phyloP scores from a whole-genome alignment of 2,329 filamentous ascomycete species.

The Calonectria hongkongensis region DNA sequence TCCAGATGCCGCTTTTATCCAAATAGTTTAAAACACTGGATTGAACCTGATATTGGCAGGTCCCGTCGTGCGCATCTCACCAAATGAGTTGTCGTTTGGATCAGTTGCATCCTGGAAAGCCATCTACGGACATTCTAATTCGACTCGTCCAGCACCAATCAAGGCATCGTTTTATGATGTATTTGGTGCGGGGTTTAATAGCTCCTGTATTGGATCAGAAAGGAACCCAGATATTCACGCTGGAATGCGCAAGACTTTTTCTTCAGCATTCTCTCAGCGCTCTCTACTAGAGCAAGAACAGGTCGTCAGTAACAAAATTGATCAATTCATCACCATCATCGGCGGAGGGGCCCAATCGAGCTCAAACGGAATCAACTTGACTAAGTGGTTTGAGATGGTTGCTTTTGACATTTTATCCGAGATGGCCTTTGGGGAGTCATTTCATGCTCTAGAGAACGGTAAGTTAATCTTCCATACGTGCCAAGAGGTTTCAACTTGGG shows the following conservation, averaged over 20 bases:
- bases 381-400: slow-evolving; percentile 7
- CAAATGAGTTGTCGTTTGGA: background rate
- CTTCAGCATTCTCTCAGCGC: background rate
- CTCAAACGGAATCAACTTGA: slow-evolving; percentile 7
- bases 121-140: background rate
- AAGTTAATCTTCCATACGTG: background rate
- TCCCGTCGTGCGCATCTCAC: background rate
- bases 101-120: slow-evolving; percentile 1
- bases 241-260: background rate
- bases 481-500: background rate
- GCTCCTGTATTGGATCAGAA: background rate
- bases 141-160: background rate
- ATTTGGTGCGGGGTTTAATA: background rate
- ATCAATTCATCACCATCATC: background rate
- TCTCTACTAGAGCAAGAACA: slow-evolving; percentile 1
- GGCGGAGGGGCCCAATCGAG: background rate
- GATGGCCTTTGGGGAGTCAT: background rate
- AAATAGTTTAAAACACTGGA: background rate
- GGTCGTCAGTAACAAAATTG: background rate
- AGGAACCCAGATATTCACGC: background rate
- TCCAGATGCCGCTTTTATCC: background rate
- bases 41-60: background rate
- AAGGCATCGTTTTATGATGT: slow-evolving; percentile 1
- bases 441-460: background rate
- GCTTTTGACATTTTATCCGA: slow-evolving; percentile 1